Percentiles rank a stretch among this genome's conserved stretches.
These are phyloP conservation scores for Scheffersomyces amazonensis DNA, from an alignment of 805 yeast genomes.

Conservation along the genomic window DNA sequence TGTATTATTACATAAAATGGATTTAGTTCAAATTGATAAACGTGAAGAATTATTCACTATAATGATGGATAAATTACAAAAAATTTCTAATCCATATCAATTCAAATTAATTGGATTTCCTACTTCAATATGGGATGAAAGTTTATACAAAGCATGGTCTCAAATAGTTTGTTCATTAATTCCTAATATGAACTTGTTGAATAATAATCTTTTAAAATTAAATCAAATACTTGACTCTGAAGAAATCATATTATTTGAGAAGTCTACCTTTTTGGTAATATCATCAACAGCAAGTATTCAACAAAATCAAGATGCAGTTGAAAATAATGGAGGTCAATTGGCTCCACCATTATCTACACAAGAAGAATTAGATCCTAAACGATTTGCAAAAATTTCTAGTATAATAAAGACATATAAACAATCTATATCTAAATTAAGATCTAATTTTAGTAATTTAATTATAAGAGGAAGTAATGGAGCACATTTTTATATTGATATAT, in stretches of 20 bases:
- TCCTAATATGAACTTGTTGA: conserved; percentile 83
- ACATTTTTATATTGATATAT: conserved; percentile 49
- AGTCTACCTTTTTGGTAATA: conserved; percentile 84
- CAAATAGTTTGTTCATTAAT: conserved; percentile 91
- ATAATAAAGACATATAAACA: conserved; percentile 94
- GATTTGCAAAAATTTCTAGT: conserved; percentile 91
- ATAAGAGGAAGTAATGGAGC: conserved; percentile 56
- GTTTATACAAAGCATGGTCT: conserved; percentile 95
- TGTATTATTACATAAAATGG: conserved; percentile 93
- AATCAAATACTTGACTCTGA: conserved; percentile 76
- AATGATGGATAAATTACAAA: conserved; percentile 79
- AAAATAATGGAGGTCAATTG: not conserved
- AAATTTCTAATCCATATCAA: conserved; percentile 62
- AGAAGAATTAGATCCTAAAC: conserved; percentile 69
- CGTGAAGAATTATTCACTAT: conserved; percentile 79
- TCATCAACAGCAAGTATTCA: conserved; percentile 52
- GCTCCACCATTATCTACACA: conserved; percentile 5
- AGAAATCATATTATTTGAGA: conserved; percentile 88
- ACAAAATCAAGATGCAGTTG: conserved; percentile 10
- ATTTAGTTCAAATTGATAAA: conserved; percentile 82
- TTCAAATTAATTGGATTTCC: conserved; percentile 83
- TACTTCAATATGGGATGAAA: conserved; percentile 96
- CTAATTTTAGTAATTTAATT: conserved; percentile 76
- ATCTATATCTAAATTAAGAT: conserved; percentile 80
- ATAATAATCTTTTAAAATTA: conserved; percentile 69